Evolutionary conservation across 179 eudicot species (phyloP), one percentile per base, ranked within the genome.

Genomic region (Gypsophila paniculata): DNA sequence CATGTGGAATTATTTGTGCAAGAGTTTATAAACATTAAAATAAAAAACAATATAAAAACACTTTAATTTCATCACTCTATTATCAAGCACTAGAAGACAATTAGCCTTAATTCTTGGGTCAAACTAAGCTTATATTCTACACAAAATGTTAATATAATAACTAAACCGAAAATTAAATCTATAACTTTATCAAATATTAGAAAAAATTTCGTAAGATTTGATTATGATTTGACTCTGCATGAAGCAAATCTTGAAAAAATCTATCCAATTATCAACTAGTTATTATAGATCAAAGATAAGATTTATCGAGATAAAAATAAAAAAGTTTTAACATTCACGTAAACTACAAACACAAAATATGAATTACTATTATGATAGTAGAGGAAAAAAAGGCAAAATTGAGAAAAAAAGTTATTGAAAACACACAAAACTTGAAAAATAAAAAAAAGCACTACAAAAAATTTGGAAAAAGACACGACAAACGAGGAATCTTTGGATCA

Each of bases 91-190:
- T 12, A 65, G 19, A 49, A 12, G 39, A 17, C 15, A 68, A 68
- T 68, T 68, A 49, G 59, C 22, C 71, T 23, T 48, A 48, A 68
- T 49, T 4, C 5, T 13, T 68, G 39, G 71, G 71, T 49, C 71
- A 26, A 68, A 68, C 57, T 68, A 68, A 48, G 59, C 42, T 49
- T 23, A 49, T 49, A 25, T 25, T 17, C 19, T 66, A 66, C 32
- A 10, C 10, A 23, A 12, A 4, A 29, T 1, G 34, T 29, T 29
- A 29, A 29, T 29, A 29, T n/a, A 29, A 29, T 1, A 29, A 29
- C 4, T 29, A 29, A 4, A 29, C 34, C 34, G 4, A 29, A 29
- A 29, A 4, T 29, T 29, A 29, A 29, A 29, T 29, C 1, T 1
- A 4, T 29, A 29, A 29, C 4, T 29, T 1, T 29, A 29, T 29